Evolutionary conservation across 202 grass and related monocot genomes (phyloP), one percentile per base, ranked within the genome.

Genomic region (Setaria viridis): DNA sequence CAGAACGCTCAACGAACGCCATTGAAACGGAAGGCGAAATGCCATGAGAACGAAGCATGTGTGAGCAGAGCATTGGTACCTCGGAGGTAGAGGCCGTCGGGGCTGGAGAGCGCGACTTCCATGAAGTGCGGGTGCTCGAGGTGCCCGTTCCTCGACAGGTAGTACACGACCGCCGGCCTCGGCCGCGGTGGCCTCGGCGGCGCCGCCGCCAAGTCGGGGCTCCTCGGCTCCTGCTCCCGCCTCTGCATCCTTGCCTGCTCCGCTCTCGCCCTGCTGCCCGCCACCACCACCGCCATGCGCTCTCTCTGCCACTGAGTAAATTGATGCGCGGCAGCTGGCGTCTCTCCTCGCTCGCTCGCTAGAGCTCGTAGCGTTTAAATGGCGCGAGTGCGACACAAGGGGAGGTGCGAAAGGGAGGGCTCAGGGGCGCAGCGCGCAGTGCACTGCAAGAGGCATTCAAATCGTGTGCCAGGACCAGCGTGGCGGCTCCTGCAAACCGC

Each of bases 51-150:
- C 20, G 33, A 20, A 21, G 10, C 41, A 0, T 11, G 39, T 49
- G 30, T 11, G 1, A 14, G 8, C 58, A 12, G 15, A 56, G 29
- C 56, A 8, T 29, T 14, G 8, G 33, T 78, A 99, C 97, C 97
- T 87, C 86, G 85, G 82, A 99, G 93, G 84, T 78, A 96, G 80
- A 99, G 94, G 5, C 97, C 92, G 1, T 87, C 84, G 9, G 77
- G 70, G 4, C 87, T 85, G 72, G 97, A 84, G 34, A 91, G 82
- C 20, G 83, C 10, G 53, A 94, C 87, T 79, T 99, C 97, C 90
- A 99, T 93, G 92, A 96, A 97, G 84, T 99, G 97, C n/a, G 97
- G 97, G 81, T 99, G 97, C 83, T 99, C 94, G 51, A 99, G 88
- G 55, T 94, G 94, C 0, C 94, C 88, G 63, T 93, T 93, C 59